Conservation (phyloP, 176 grass and related monocot species). For the Paspalum vaginatum region DNA sequence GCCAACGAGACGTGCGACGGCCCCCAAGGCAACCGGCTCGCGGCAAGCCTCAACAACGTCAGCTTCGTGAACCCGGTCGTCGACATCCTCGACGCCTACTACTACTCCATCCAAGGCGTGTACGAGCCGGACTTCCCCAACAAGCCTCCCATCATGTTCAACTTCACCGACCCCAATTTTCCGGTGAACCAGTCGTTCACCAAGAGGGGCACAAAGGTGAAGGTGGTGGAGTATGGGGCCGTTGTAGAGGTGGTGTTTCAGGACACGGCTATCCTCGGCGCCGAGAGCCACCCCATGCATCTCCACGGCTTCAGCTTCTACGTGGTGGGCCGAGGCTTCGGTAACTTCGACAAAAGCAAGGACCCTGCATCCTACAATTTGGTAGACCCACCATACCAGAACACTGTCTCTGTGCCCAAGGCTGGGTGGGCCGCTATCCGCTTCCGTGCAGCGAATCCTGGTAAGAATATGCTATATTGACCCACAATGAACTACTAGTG, state of each 20-base stretch:
- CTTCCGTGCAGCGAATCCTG: slow-evolving; percentile 64
- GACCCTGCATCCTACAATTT: slow-evolving; percentile 52
- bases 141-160: slow-evolving; percentile 47
- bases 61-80: slow-evolving; percentile 34
- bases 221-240: slow-evolving; percentile 49
- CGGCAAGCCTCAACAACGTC: slow-evolving; percentile 57
- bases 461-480: slow-evolving; percentile 1
- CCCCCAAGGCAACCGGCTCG: neutral
- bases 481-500: neutral
- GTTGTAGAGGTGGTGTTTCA: slow-evolving; percentile 69
- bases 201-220: slow-evolving; percentile 45
- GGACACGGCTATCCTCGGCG: slow-evolving; percentile 60
- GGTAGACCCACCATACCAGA: slow-evolving; percentile 55
- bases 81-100: slow-evolving; percentile 55
- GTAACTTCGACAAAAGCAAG: slow-evolving; percentile 46
- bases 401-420: slow-evolving; percentile 57
- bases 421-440: slow-evolving; percentile 61
- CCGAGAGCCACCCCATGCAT: slow-evolving; percentile 74
- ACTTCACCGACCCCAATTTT: slow-evolving; percentile 25
- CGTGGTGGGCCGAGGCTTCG: slow-evolving; percentile 51
- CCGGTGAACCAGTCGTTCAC: neutral
- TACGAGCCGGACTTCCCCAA: slow-evolving; percentile 59
- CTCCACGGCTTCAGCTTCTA: slow-evolving; percentile 71
- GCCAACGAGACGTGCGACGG: neutral
- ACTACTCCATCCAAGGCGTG: slow-evolving; percentile 8